phyloP scores from a whole-genome alignment of 148 eudicot genomes.

The Cornus kousa region DNA sequence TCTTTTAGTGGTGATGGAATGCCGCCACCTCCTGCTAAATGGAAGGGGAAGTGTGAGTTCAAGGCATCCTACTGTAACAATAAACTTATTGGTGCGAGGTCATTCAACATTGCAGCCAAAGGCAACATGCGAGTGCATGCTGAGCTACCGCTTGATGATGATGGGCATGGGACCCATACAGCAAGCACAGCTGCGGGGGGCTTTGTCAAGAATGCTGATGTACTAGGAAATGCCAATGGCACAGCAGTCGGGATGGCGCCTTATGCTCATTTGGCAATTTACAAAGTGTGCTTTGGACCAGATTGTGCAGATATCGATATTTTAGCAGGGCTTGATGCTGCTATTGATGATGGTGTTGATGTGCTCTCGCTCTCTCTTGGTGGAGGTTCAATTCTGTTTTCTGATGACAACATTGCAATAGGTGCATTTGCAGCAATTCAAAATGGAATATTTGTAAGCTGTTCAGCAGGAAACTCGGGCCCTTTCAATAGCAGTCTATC shows the following conservation, averaged over 20 bases:
- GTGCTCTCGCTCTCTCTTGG: constrained; percentile 48
- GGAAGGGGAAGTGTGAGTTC: constrained; percentile 33
- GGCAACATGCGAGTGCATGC: not conserved
- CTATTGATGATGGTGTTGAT: constrained; percentile 43
- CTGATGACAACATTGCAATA: constrained; percentile 22
- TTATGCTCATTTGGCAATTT: constrained; percentile 25
- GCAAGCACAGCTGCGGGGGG: not conserved
- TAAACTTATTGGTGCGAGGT: constrained; percentile 29
- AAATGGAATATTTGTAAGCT: constrained; percentile 41
- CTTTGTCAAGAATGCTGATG: not conserved
- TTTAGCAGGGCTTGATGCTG: constrained; percentile 37
- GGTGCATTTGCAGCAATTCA: constrained; percentile 37
- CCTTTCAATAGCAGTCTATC: not conserved
- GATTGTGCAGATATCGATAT: constrained; percentile 22
- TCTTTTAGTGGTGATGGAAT: constrained; percentile 30
- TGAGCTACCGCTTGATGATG: constrained; percentile 3
- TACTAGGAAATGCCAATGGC: constrained; percentile 6
- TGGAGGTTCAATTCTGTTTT: not conserved
- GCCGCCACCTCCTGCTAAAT: constrained; percentile 33
- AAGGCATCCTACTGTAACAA: constrained; percentile 12
- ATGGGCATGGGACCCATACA: constrained; percentile 12
- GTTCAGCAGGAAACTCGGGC: constrained; percentile 45
- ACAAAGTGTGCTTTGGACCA: constrained; percentile 27
- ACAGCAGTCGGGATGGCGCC: constrained; percentile 17
- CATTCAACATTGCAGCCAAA: constrained; percentile 1